A percentile compares a stretch with the other conserved stretches of the same genome.
Evolutionary conservation across 176 grass and related monocot species (phyloP).

Genomic region (Eragrostis curvula): DNA sequence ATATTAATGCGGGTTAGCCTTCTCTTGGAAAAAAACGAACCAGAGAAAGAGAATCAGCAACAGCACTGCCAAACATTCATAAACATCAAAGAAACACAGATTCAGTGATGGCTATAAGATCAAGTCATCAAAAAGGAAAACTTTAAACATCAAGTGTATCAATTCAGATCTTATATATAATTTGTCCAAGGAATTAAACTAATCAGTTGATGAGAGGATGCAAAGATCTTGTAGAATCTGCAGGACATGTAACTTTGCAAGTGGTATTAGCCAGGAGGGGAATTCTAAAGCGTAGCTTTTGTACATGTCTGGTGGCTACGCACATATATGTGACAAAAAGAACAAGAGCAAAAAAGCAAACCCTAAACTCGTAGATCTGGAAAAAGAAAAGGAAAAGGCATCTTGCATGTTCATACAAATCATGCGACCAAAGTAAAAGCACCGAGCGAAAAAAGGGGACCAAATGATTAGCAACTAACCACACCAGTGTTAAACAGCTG

Average conservation of each 20-base stretch:
- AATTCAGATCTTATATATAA: conserved; percentile 39
- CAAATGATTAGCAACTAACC: conserved; percentile 43
- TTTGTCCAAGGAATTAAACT: not conserved
- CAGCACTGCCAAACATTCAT: conserved; percentile 10
- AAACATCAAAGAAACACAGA: not conserved
- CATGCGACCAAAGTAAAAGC: conserved; percentile 52
- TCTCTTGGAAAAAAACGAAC: not conserved
- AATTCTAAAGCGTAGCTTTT: conserved; percentile 37
- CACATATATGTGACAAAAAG: conserved; percentile 46
- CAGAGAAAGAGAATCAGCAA: conserved; percentile 6
- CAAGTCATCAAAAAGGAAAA: not conserved
- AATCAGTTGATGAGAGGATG: conserved; percentile 19
- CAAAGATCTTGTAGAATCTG: conserved; percentile 39
- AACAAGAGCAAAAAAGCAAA: conserved; percentile 52
- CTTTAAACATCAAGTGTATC: conserved; percentile 13
- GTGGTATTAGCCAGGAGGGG: conserved; percentile 35
- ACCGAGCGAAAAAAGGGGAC: conserved; percentile 23
- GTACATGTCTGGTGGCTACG: conserved; percentile 14
- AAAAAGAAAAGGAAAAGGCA: conserved; percentile 38
- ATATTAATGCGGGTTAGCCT: not conserved
- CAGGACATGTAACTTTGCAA: conserved; percentile 17
- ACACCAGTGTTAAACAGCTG: not conserved
- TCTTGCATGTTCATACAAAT: conserved; percentile 42
- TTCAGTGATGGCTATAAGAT: not conserved
- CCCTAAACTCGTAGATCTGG: conserved; percentile 61